Base-by-base conservation (phyloP, 2,329 filamentous ascomycete species). In the Aspergillus carbonarius region DNA sequence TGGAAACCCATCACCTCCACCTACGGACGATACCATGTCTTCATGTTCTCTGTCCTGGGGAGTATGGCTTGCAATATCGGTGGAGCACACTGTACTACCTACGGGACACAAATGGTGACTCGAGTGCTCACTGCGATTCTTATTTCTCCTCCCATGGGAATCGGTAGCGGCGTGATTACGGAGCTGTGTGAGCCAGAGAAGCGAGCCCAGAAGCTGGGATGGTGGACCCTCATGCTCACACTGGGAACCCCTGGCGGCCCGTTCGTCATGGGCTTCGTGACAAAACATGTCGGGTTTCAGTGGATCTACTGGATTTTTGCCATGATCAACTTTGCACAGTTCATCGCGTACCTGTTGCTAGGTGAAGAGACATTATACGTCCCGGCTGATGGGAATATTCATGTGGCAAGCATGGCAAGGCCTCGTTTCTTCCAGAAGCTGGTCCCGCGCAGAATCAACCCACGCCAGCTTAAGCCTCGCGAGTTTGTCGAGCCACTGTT, bases 291-390 rank as follows among this genome's bases (percentile, higher is more conserved):
- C 10, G 80, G 81, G 0, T 83, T 82, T 42, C 72, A 81, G 8
- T 85, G 83, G 83, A 83, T 85, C 18, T 85, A 82, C 68, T 85
- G 79, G 78, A 79, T 81, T 30, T 74, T 85, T n/a, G 81, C 81
- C 4, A 85, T 85, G 34, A 79, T 79, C 60, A 85, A 86, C 62
- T 80, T 76, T 46, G 76, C 75, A 15, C 83, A 86, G 60, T 76
- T 85, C 58, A 60, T 85, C 30, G 69, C 80, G 2, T 85, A 85
- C 66, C 61, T 84, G 55, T 78, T 83, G 60, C 62, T 83, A 34
- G 79, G 79, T 1, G 78, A 78, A 0, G 83, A 86, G 65, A 84
- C 83, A 1, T 76, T 80, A 23, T 85, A 83, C 40, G 47, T 65
- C 65, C 70, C 83, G 15, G 76, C 77, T 5, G 70, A 74, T 17